Conservation (phyloP, 108 stramenopile species). For the Fragilaria crotonensis region DNA sequence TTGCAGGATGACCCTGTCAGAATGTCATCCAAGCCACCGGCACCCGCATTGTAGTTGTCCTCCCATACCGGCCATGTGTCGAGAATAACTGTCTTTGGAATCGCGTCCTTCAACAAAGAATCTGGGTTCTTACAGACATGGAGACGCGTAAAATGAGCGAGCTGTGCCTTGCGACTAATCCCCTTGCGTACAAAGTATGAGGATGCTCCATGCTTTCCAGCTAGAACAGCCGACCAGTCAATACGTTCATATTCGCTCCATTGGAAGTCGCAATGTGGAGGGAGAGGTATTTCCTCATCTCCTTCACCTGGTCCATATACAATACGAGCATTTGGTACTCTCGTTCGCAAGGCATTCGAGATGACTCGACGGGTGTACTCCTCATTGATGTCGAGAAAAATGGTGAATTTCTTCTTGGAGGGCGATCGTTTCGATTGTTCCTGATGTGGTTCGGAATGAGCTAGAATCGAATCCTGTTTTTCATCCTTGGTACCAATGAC, state of each 20-base stretch:
- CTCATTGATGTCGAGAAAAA: slow-evolving; percentile 21
- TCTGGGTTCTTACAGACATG: slow-evolving; percentile 24
- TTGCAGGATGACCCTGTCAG: slow-evolving; percentile 1
- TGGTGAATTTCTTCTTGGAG: too few species aligned
- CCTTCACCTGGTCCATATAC: slow-evolving; percentile 14
- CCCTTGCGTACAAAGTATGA: slow-evolving; percentile 46
- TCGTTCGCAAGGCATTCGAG: slow-evolving; percentile 4
- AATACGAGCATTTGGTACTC: background rate
- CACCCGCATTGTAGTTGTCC: slow-evolving; percentile 8
- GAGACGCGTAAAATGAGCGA: slow-evolving; percentile 17
- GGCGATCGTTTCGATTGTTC: background rate
- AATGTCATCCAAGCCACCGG: background rate
- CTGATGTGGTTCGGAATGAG: background rate
- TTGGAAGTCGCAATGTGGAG: slow-evolving; percentile 10
- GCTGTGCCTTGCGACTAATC: slow-evolving; percentile 39
- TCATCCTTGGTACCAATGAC: background rate
- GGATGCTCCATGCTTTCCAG: slow-evolving; percentile 20
- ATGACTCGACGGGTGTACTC: slow-evolving; percentile 12
- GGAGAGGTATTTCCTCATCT: slow-evolving; percentile 1
- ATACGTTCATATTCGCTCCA: slow-evolving; percentile 34
- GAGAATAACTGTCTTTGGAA: slow-evolving; percentile 25
- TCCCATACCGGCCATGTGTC: slow-evolving; percentile 48
- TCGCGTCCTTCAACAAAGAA: slow-evolving; percentile 9
- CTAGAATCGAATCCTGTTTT: background rate
- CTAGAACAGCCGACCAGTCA: slow-evolving; percentile 20